Base-by-base conservation (phyloP, 2,329 filamentous ascomycete species). In the Beauveria brongniartii region DNA sequence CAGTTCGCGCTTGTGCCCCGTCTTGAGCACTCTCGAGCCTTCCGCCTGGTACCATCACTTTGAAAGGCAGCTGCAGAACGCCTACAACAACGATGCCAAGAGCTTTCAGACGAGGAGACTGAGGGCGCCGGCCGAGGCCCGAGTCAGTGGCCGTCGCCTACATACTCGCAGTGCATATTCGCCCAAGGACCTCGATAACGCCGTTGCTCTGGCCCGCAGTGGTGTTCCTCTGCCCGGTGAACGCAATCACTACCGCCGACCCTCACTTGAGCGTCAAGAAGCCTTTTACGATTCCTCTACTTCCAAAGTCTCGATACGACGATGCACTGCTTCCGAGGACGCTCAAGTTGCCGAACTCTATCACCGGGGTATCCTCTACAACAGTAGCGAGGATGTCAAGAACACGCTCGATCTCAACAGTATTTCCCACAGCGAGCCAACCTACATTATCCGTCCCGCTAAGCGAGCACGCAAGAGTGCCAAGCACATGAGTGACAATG, bases 211-310 rank as follows among this genome's bases (percentile, higher is more conserved):
- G 20, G 75, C 75, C 1, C 67, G 66, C 20, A 73, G 71, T 61
- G 64, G 67, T 44, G 63, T 73, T n/a, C 67, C 68, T n/a, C 69
- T 77, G 3, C 75, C 75, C 2, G 69, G 72, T 37, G 76, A 78
- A 62, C 62, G 67, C 41, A 66, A 64, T 16, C 69, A 70, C 16
- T 70, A 73, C 28, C 71, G 75, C 9, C 69, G 69, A 9, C 78
- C 78, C 2, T 73, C 72, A 1, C 71, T 80, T 24, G 77, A 78
- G 63, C 70, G 78, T 10, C 74, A 80, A 65, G 77, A 79, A 48
- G 78, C 78, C 6, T 81, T 81, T 46, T 70, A 74, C 50, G 76
- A 78, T 51, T 69, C 69, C 4, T 69, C 69, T 22, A 79, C 76
- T 0, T 64, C 69, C 55, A 67, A 68, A 51, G 66, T 71, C 7